These are phyloP conservation scores for Nitzschia palea DNA, from an alignment of 108 stramenopile species.

Conservation along the genomic window DNA sequence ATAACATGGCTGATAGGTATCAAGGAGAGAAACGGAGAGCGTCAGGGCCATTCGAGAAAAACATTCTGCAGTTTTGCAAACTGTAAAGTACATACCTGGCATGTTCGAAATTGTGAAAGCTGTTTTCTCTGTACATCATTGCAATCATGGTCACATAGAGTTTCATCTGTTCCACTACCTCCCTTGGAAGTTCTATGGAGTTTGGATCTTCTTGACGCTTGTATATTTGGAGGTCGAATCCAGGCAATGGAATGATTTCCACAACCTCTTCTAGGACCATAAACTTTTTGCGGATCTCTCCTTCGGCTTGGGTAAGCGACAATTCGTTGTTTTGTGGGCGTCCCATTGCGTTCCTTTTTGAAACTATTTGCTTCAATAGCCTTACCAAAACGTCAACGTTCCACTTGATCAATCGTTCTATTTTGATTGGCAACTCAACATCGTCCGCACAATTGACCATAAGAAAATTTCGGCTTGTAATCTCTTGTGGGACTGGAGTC, in stretches of 20 bases:
- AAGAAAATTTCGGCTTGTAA: neutral
- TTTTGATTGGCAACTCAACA: neutral
- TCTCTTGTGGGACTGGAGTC: neutral
- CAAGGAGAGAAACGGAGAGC: too few species aligned
- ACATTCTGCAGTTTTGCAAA: too few species aligned
- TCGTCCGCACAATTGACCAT: neutral
- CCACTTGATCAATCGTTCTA: constrained; percentile 23
- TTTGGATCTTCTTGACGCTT: constrained; percentile 16
- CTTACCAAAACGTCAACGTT: constrained; percentile 28
- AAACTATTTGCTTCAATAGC: constrained; percentile 24
- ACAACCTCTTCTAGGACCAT: constrained; percentile 27
- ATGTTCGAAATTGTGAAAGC: constrained; percentile 59
- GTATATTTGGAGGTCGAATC: constrained; percentile 14
- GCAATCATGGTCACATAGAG: constrained; percentile 34
- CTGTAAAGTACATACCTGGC: constrained; percentile 26
- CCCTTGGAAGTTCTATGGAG: constrained; percentile 1
- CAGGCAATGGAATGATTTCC: constrained; percentile 18
- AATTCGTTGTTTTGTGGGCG: neutral
- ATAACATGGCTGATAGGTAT: constrained; percentile 13
- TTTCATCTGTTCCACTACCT: constrained; percentile 34
- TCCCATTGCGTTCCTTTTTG: constrained; percentile 4
- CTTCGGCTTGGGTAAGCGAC: neutral
- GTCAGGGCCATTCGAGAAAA: too few species aligned
- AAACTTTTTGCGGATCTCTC: neutral
- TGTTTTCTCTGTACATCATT: constrained; percentile 31